Conservation (phyloP, 2,329 filamentous ascomycete genomes). For the Calonectria hawksworthii region DNA sequence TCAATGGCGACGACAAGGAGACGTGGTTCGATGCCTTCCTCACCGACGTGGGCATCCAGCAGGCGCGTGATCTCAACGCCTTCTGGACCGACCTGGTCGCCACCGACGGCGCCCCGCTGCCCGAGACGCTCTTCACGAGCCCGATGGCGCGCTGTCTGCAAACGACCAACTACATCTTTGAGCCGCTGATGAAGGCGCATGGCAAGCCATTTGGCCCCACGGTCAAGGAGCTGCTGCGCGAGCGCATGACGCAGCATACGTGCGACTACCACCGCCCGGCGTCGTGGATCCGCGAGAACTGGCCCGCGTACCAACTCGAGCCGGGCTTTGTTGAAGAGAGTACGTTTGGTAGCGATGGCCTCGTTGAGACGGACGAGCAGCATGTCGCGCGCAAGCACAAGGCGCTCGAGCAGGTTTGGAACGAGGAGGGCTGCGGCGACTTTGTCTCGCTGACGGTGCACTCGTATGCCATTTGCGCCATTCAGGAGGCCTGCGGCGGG, state of each 20-base stretch:
- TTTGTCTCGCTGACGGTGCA: slow-evolving; percentile 67
- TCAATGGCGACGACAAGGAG: slow-evolving; percentile 55
- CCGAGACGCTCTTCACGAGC: slow-evolving; percentile 68
- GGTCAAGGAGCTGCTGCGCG: slow-evolving; percentile 71
- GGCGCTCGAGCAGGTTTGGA: slow-evolving; percentile 63
- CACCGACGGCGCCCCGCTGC: slow-evolving; percentile 64
- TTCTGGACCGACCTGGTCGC: slow-evolving; percentile 65
- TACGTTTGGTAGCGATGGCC: slow-evolving; percentile 62
- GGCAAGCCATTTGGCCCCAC: slow-evolving; percentile 62
- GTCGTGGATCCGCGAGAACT: slow-evolving; percentile 63
- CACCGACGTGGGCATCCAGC: slow-evolving; percentile 64
- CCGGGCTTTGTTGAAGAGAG: slow-evolving; percentile 69
- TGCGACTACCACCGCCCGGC: slow-evolving; percentile 69
- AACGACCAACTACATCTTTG: slow-evolving; percentile 67
- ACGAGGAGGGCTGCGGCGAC: slow-evolving; percentile 49
- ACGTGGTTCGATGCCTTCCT: slow-evolving; percentile 63
- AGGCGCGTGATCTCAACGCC: slow-evolving; percentile 64
- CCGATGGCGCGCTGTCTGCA: slow-evolving; percentile 71
- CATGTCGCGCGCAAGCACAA: slow-evolving; percentile 59
- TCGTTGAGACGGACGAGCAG: slow-evolving; percentile 63
- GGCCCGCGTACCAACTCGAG: slow-evolving; percentile 67
- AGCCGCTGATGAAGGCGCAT: slow-evolving; percentile 52
- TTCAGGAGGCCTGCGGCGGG: slow-evolving; percentile 59
- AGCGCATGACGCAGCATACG: slow-evolving; percentile 72
- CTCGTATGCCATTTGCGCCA: slow-evolving; percentile 60